Conservation (phyloP, 345 rosid genomes). For the Streptanthus diversifolius region DNA sequence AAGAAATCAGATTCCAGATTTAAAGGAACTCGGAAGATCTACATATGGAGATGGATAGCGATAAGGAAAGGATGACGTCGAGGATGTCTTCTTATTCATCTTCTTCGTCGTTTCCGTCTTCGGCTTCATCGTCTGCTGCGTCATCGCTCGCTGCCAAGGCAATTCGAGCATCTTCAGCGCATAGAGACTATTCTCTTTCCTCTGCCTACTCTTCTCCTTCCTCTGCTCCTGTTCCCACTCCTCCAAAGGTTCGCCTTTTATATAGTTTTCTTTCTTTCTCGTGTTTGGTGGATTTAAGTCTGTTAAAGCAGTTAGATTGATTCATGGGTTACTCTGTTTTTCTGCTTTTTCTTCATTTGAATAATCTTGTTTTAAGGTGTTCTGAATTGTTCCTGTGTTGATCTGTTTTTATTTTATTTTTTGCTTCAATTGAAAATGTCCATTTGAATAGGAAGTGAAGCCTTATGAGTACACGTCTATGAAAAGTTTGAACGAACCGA, state of each 20-base stretch:
- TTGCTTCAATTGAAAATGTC: constrained; percentile 2
- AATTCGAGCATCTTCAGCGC: constrained; percentile 75
- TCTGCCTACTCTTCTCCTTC: constrained; percentile 57
- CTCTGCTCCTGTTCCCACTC: constrained; percentile 31
- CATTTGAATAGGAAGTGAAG: constrained; percentile 39
- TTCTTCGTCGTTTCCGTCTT: constrained; percentile 16
- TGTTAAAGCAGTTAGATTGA: too few relatives aligned
- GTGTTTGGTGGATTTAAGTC: too few relatives aligned
- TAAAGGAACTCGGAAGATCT: constrained; percentile 13
- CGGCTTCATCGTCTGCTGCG: constrained; percentile 44
- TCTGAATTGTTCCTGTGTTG: neutral
- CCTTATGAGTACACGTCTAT: constrained; percentile 45
- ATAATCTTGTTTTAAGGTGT: too few relatives aligned
- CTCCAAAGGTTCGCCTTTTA: constrained; percentile 26
- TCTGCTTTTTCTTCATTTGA: accelerated
- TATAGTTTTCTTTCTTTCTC: neutral
- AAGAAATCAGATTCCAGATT: constrained; percentile 3
- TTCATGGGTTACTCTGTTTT: neutral
- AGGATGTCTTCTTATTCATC: constrained; percentile 23
- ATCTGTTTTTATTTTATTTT: constrained; percentile 4
- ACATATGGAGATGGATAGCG: constrained; percentile 14
- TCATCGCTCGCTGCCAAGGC: constrained; percentile 72
- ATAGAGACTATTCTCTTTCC: constrained; percentile 63
- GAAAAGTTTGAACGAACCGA: constrained; percentile 48
- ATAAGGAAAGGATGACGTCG: constrained; percentile 4